A percentile compares a stretch with the other conserved stretches of the same genome.
phyloP scores from a whole-genome alignment of 2,329 filamentous ascomycete species.

The Sarocladium strictum region DNA sequence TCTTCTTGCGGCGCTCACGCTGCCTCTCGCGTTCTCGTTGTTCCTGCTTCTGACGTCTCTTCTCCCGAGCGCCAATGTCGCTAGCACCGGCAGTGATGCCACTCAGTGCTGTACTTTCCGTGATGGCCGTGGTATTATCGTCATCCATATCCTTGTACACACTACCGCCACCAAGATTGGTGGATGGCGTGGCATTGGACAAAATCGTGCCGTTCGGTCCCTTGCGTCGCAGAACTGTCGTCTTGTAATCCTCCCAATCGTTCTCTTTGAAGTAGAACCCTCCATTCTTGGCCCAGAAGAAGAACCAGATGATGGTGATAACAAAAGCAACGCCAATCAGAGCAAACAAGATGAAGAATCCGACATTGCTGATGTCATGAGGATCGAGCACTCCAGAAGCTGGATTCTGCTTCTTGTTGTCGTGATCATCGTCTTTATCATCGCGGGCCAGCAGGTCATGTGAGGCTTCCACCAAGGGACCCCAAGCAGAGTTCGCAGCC shows the following conservation, averaged over 20 bases:
- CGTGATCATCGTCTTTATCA: conserved; percentile 25
- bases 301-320: conserved; percentile 83
- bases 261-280: conserved; percentile 79
- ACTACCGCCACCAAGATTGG: conserved; percentile 80
- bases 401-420: conserved; percentile 28
- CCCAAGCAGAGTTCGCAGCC: conserved; percentile 25
- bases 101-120: conserved; percentile 39
- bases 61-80: conserved; percentile 49
- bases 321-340: conserved; percentile 75
- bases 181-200: conserved; percentile 74
- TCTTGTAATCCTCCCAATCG: conserved; percentile 99
- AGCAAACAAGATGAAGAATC: conserved; percentile 80
- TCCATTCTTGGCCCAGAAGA: conserved; percentile 96
- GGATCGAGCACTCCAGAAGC: conserved; percentile 45
- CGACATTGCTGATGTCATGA: conserved; percentile 56
- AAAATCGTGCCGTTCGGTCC: conserved; percentile 85
- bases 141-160: conserved; percentile 68
- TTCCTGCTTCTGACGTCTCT: conserved; percentile 47
- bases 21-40: conserved; percentile 35
- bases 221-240: conserved; percentile 81
- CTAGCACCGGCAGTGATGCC: conserved; percentile 54
- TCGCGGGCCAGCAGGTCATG: conserved; percentile 31
- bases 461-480: conserved; percentile 35
- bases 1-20: conserved; percentile 31
- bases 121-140: conserved; percentile 39